Evolutionary conservation across 2,329 filamentous ascomycete species (phyloP), one percentile per base, ranked within the genome.

Genomic region (Penicillium sp.): DNA sequence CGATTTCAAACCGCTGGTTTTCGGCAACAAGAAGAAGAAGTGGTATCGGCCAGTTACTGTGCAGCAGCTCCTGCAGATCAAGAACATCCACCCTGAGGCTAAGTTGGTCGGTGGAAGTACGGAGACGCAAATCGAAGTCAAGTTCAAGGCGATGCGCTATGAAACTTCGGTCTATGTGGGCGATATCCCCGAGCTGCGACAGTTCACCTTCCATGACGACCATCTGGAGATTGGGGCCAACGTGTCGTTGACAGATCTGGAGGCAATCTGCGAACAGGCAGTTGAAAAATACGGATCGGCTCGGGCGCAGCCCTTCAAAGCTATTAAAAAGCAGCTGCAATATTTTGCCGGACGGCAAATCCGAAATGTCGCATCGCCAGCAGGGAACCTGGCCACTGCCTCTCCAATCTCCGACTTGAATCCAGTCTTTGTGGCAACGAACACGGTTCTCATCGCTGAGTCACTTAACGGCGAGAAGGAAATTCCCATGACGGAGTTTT

Each of bases 391-490:
- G 28, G 91, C 87, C 1, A 98, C 93, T 0, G 93, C 93, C 0
- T 95, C 90, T 23, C 93, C 93, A 0, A 98, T 97, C 40, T 96
- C 92, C 0, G 93, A 98, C 74, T 73, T 98, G 39, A 98, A 97
- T 63, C 93, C 93, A 0, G 89, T 96, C 0, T 84, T 98, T 44
- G 87, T 96, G 67, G 91, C 89, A 3, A 87, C 89, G 1, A 89
- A 92, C 57, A 87, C 89, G 1, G 83, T 86, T 0, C 72, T 97
- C 4, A 77, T 96, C 18, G 89, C 91, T 4, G 93, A 87, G 66
- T 91, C 88, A 0, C 73, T 86, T 4, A 78, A 78, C 0, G 78
- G 84, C 57, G 87, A 88, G 49, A 87, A 78, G 0, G 87, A 95
- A 55, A 89, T 97, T n/a, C 89, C 89, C 2, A 95, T 97, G 88